Base-by-base conservation (phyloP, 108 stramenopile genomes). In the Discostella stelligeroides region DNA sequence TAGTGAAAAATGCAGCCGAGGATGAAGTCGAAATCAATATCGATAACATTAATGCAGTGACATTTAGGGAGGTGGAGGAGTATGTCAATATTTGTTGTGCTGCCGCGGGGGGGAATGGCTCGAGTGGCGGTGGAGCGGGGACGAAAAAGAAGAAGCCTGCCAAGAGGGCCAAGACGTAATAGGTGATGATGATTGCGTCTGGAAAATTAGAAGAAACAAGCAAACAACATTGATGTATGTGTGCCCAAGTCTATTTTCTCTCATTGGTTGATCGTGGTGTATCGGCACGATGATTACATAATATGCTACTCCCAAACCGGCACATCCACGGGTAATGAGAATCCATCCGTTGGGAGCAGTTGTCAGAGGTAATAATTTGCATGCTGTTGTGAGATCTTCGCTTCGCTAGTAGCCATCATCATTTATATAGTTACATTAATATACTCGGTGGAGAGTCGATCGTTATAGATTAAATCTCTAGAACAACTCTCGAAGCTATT, bases 1-100 rank as follows among this genome's bases (percentile, higher is more conserved):
- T 98, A 47, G 74, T 74, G 38, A 93, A 94, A 76, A 94, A 91
- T 73, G 68, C 81, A 38, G 81, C 83, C 7, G 91, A 95, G 76
- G 96, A 94, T 79, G 95, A 96, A 81, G 87, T 95, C 25, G 96
- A 97, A 76, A 71, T 98, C 51, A 97, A 98, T 77, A 84, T 98
- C 8, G 98, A 98, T 83, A 84, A 81, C 41, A 83, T 98, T 24
- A 76, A 76, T n/a, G 70, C 93, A 9, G 66, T 76, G 29, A 72
- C 88, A 21, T 96, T 98, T 80, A 64, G 67, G 49, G 94, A 97
- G 61, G 59, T 96, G n/a, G 82, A 82, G 60, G 55, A 73, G 29
- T 86, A 46, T 70, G 85, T 86, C 13, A 76, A 77, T 53, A 70
- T 27, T 13, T 73, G 68, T 47, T 11, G 45, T 40, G 70, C 38